Percentiles rank a stretch among this genome's conserved stretches.
Conservation (phyloP, 2,329 filamentous ascomycete genomes). For the Neonectria punicea region DNA sequence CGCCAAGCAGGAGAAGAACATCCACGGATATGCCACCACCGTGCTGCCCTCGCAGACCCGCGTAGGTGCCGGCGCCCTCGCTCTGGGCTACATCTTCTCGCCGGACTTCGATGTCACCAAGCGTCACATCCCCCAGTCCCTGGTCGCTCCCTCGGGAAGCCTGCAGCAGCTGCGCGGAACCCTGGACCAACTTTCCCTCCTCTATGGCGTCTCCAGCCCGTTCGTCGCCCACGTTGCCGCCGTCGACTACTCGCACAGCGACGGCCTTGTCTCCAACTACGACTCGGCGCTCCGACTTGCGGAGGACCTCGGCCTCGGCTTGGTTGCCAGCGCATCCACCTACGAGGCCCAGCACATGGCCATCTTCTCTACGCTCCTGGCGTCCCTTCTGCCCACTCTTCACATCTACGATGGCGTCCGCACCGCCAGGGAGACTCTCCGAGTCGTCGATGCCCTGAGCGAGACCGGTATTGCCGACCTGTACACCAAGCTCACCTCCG, state of each 20-base stretch:
- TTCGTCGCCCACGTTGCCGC: constrained; percentile 94
- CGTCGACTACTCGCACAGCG: constrained; percentile 78
- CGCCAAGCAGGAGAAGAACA: constrained; percentile 75
- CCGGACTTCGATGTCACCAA: constrained; percentile 94
- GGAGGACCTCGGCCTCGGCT: constrained; percentile 88
- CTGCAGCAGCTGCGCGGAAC: constrained; percentile 83
- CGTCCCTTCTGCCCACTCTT: constrained; percentile 81
- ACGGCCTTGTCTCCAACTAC: constrained; percentile 89
- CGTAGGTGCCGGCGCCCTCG: constrained; percentile 88
- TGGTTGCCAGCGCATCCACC: constrained; percentile 85
- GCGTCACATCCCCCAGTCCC: constrained; percentile 89
- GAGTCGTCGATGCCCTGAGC: constrained; percentile 84
- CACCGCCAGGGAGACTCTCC: constrained; percentile 82
- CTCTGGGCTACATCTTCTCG: constrained; percentile 97
- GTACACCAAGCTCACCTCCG: constrained; percentile 74
- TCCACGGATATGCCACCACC: constrained; percentile 81
- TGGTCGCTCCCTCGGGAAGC: constrained; percentile 86
- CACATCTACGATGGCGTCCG: constrained; percentile 91
- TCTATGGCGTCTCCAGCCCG: constrained; percentile 92
- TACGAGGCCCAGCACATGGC: constrained; percentile 97
- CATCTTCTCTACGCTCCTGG: constrained; percentile 84
- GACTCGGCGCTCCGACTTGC: constrained; percentile 80
- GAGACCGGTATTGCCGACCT: constrained; percentile 74
- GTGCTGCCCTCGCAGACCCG: constrained; percentile 87
- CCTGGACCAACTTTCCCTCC: constrained; percentile 89